Conservation (phyloP, 768 basidiomycete species). For the Phylloporus sp. region DNA sequence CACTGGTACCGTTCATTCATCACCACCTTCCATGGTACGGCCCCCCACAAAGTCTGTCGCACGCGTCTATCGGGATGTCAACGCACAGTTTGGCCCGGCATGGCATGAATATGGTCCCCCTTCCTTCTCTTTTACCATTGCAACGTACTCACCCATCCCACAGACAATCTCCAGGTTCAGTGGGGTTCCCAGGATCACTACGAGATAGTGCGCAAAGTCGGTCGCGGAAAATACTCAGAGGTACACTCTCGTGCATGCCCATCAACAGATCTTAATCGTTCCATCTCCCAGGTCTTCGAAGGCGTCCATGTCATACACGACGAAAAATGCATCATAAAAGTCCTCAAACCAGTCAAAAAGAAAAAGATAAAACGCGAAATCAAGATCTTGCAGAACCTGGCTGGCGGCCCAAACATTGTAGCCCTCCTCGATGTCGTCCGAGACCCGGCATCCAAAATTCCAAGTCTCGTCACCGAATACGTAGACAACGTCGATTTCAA, state of each 20-base stretch:
- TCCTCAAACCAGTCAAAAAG: constrained; percentile 98
- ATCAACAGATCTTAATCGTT: constrained; percentile 12
- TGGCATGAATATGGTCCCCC: constrained; percentile 94
- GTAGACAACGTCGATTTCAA: constrained; percentile 99
- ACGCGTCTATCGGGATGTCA: constrained; percentile 86
- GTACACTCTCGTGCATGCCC: constrained; percentile 37
- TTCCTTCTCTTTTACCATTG: neutral
- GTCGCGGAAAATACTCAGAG: constrained; percentile 93
- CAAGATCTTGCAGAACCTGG: constrained; percentile 95
- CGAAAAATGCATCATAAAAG: constrained; percentile 97
- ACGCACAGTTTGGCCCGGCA: constrained; percentile 78
- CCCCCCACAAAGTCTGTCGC: constrained; percentile 74
- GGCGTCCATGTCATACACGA: constrained; percentile 88
- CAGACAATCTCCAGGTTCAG: constrained; percentile 94
- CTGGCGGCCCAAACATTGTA: constrained; percentile 93
- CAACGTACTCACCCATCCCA: constrained; percentile 13
- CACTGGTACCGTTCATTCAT: constrained; percentile 7
- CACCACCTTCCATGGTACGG: constrained; percentile 55
- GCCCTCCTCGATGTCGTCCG: constrained; percentile 92
- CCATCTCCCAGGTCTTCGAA: constrained; percentile 70
- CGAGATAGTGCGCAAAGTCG: constrained; percentile 95
- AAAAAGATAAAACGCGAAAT: constrained; percentile 99
- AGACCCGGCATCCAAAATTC: constrained; percentile 94
- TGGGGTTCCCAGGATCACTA: constrained; percentile 98
- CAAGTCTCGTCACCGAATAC: constrained; percentile 95